These are phyloP conservation scores for Fusarium udum DNA, from an alignment of 2,329 filamentous ascomycete species.

Conservation along the genomic window DNA sequence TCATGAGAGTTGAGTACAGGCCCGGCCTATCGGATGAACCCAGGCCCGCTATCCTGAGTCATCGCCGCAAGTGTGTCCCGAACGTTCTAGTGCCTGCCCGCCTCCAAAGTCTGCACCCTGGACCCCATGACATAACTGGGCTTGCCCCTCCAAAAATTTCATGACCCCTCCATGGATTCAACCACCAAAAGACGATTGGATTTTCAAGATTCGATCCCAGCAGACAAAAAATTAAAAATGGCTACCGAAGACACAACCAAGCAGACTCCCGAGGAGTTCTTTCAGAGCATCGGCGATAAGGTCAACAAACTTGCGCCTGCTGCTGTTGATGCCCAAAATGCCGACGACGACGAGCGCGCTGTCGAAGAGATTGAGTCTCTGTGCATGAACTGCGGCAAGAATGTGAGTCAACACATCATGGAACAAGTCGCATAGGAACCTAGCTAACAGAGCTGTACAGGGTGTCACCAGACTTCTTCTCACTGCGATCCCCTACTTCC, in stretches of 20 bases:
- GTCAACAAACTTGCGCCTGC: constrained; percentile 60
- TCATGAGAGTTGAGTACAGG: background rate
- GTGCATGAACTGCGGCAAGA: constrained; percentile 86
- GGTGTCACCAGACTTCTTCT: constrained; percentile 87
- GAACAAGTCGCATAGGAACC: background rate
- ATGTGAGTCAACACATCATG: constrained; percentile 60
- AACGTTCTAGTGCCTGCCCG: constrained; percentile 40
- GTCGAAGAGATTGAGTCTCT: constrained; percentile 79
- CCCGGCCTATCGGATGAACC: constrained; percentile 20
- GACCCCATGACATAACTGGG: constrained; percentile 45
- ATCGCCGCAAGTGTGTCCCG: constrained; percentile 21
- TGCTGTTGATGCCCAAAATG: constrained; percentile 47
- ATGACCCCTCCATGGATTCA: constrained; percentile 42
- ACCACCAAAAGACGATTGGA: constrained; percentile 31
- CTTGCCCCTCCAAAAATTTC: constrained; percentile 48
- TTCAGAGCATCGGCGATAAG: constrained; percentile 71
- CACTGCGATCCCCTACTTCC: constrained; percentile 95
- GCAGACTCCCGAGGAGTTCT: constrained; percentile 62
- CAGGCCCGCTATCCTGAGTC: constrained; percentile 20
- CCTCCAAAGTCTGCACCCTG: constrained; percentile 34
- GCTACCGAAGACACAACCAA: constrained; percentile 52
- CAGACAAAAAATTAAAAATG: constrained; percentile 55
- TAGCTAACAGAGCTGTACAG: constrained; percentile 55
- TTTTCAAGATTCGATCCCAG: constrained; percentile 19
- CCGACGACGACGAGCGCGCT: constrained; percentile 61